Evolutionary conservation across 2,329 filamentous ascomycete species (phyloP).

Genomic region (Cercospora nicotianae): DNA sequence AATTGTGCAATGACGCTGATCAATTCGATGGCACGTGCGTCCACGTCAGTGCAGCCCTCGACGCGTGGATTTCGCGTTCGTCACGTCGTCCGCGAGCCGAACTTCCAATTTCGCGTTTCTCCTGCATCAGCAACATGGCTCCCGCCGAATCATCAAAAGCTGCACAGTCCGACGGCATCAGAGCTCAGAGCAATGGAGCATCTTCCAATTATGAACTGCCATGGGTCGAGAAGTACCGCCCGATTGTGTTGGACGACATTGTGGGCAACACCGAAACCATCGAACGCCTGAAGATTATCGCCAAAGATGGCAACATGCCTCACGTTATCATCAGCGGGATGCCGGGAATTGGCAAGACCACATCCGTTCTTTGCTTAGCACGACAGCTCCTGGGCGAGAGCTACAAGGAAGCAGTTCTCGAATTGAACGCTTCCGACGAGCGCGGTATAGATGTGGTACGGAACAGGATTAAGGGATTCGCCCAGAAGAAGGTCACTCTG

Average conservation of each 20-base stretch:
- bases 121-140: conserved; percentile 41
- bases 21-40: background rate
- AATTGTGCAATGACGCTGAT: background rate
- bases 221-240: conserved; percentile 98
- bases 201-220: conserved; percentile 70
- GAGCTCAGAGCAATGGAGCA: conserved; percentile 42
- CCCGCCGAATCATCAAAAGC: conserved; percentile 53
- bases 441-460: conserved; percentile 95
- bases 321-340: conserved; percentile 99
- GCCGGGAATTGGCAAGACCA: conserved; percentile 98
- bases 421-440: conserved; percentile 95
- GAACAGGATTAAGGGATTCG: conserved; percentile 96
- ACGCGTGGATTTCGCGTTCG: conserved; percentile 8
- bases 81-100: conserved; percentile 1
- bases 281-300: conserved; percentile 95
- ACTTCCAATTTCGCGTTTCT: background rate
- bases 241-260: conserved; percentile 91
- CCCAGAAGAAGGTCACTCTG: conserved; percentile 97
- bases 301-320: conserved; percentile 98
- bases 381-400: conserved; percentile 86
- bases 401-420: conserved; percentile 96
- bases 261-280: conserved; percentile 98
- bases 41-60: background rate
- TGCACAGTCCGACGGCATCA: conserved; percentile 46
- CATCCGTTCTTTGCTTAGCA: conserved; percentile 88